phyloP scores from a whole-genome alignment of 495 filamentous ascomycete species.

The Xylaria scruposa region DNA sequence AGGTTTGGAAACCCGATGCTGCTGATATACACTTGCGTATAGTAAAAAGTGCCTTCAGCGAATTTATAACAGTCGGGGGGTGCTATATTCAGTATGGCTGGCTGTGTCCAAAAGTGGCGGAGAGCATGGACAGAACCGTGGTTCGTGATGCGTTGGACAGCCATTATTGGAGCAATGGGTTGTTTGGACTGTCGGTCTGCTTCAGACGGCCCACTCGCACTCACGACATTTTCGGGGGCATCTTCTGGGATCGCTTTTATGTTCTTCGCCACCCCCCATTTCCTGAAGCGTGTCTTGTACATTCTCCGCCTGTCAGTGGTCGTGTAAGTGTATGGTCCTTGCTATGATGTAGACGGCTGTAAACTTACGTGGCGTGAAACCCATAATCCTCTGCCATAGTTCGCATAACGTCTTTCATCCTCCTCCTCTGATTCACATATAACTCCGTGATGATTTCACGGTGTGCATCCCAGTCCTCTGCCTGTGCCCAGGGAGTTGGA shows the following conservation, averaged over 20 bases:
- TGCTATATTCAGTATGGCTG: neutral
- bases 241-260: neutral
- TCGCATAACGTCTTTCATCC: neutral
- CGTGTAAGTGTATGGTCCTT: neutral
- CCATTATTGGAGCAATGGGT: neutral
- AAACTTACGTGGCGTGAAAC: constrained; percentile 17
- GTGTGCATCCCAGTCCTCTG: neutral
- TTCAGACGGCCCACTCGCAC: neutral
- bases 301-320: neutral
- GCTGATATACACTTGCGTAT: neutral
- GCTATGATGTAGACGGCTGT: neutral
- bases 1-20: neutral
- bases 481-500: neutral
- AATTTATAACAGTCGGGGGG: constrained; percentile 6
- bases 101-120: neutral
- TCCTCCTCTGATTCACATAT: neutral
- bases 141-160: neutral
- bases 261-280: constrained; percentile 10
- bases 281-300: constrained; percentile 19
- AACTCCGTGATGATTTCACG: constrained; percentile 9
- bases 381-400: neutral
- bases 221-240: neutral
- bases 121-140: neutral
- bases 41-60: neutral
- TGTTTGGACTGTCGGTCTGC: neutral